phyloP scores from a whole-genome alignment of 2,329 filamentous ascomycete genomes.

The Trichoderma koningiopsis region DNA sequence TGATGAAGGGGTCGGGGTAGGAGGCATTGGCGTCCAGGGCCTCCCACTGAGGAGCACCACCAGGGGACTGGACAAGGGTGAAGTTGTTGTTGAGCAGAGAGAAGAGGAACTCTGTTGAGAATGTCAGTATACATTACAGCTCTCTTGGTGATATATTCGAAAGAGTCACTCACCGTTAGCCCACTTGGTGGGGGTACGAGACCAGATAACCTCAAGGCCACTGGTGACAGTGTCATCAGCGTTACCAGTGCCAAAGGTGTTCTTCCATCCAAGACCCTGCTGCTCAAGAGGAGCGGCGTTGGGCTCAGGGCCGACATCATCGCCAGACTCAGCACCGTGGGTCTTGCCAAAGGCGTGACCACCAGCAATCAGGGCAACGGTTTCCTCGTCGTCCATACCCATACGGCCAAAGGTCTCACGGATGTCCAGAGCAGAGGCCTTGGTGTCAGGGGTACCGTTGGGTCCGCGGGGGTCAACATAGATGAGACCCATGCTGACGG shows the following conservation, averaged over 20 bases:
- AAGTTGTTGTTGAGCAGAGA: slow-evolving; percentile 78
- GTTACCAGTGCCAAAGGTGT: slow-evolving; percentile 63
- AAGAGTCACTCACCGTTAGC: slow-evolving; percentile 20
- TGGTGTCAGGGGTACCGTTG: slow-evolving; percentile 68
- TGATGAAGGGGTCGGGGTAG: slow-evolving; percentile 72
- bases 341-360: slow-evolving; percentile 81
- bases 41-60: slow-evolving; percentile 74
- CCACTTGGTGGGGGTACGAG: slow-evolving; percentile 66
- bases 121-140: neutral
- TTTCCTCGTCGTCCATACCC: slow-evolving; percentile 82
- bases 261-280: slow-evolving; percentile 73
- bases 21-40: slow-evolving; percentile 66
- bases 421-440: slow-evolving; percentile 70
- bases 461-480: slow-evolving; percentile 81
- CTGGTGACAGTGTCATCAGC: slow-evolving; percentile 71
- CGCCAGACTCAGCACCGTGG: slow-evolving; percentile 66
- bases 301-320: slow-evolving; percentile 67
- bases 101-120: slow-evolving; percentile 70
- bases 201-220: slow-evolving; percentile 78
- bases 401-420: slow-evolving; percentile 74
- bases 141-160: neutral
- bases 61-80: slow-evolving; percentile 73
- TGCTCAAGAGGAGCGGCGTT: slow-evolving; percentile 62
- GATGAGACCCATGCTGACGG: slow-evolving; percentile 71
- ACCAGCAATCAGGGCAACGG: slow-evolving; percentile 74